Evolutionary conservation across 345 rosid genomes (phyloP).

Genomic region (Zanthoxylum bungeanum): DNA sequence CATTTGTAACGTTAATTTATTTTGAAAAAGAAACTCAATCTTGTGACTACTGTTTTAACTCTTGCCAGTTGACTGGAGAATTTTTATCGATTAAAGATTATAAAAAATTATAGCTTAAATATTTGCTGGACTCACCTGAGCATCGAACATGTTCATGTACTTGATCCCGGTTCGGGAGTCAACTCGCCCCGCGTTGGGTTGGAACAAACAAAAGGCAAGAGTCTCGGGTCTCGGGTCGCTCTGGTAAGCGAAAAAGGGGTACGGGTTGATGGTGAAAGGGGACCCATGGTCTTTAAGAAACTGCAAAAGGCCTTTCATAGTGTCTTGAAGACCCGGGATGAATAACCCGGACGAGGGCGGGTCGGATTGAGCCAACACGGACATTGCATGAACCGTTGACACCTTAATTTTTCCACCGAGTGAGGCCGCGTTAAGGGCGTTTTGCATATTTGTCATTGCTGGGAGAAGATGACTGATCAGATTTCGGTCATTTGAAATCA

Average conservation of each 20-base stretch:
- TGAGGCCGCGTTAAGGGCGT: constrained; percentile 62
- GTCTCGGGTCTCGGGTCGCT: constrained; percentile 88
- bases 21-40: neutral
- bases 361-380: constrained; percentile 66
- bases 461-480: constrained; percentile 77
- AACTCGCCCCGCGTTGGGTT: constrained; percentile 85
- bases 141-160: constrained; percentile 98
- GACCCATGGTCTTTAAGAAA: constrained; percentile 70
- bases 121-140: constrained; percentile 54
- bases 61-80: constrained; percentile 13
- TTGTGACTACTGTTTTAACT: neutral
- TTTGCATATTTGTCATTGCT: constrained; percentile 77
- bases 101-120: neutral
- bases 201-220: constrained; percentile 78
- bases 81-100: neutral
- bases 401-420: constrained; percentile 81
- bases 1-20: neutral
- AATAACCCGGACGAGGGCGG: constrained; percentile 88
- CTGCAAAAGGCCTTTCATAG: constrained; percentile 58
- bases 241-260: constrained; percentile 89
- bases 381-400: constrained; percentile 89
- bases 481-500: constrained; percentile 59
- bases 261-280: constrained; percentile 81
- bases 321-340: constrained; percentile 44
- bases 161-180: constrained; percentile 69